Conservation (phyloP, 805 yeast genomes). For the Yarrowia keelungensis region DNA sequence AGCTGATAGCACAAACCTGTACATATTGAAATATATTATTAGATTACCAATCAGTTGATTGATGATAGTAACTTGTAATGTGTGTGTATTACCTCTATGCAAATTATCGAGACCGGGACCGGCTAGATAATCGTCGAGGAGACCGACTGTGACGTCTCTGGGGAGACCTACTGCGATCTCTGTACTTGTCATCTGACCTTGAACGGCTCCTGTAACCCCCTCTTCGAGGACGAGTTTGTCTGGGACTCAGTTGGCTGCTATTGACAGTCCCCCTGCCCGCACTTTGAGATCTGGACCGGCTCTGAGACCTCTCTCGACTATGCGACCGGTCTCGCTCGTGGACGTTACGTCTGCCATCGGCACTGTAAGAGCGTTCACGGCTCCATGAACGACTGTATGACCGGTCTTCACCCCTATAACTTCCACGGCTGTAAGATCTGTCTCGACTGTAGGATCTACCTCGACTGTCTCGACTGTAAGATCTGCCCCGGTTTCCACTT, state of each 20-base stretch:
- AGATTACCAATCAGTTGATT: neutral
- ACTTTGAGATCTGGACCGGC: neutral
- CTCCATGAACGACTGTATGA: too few species aligned
- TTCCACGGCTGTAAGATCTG: constrained; percentile 4
- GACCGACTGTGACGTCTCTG: neutral
- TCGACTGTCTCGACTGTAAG: constrained; percentile 6
- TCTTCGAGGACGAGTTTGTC: neutral
- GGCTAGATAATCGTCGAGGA: neutral
- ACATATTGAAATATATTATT: constrained; percentile 1
- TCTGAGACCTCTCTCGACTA: neutral
- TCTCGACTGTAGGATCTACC: neutral
- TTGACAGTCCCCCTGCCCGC: neutral
- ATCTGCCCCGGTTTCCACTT: neutral
- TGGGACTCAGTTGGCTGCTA: neutral
- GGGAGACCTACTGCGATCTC: neutral
- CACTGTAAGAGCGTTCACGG: too few species aligned
- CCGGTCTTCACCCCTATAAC: neutral
- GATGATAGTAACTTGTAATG: too few species aligned
- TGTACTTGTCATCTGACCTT: neutral
- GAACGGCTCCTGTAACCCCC: neutral
- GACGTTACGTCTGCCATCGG: too few species aligned
- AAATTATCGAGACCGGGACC: neutral
- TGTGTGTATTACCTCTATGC: neutral
- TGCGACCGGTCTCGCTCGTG: neutral
- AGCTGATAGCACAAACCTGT: neutral